phyloP scores from a whole-genome alignment of 805 yeast genomes.

The Ogataea neopini region DNA sequence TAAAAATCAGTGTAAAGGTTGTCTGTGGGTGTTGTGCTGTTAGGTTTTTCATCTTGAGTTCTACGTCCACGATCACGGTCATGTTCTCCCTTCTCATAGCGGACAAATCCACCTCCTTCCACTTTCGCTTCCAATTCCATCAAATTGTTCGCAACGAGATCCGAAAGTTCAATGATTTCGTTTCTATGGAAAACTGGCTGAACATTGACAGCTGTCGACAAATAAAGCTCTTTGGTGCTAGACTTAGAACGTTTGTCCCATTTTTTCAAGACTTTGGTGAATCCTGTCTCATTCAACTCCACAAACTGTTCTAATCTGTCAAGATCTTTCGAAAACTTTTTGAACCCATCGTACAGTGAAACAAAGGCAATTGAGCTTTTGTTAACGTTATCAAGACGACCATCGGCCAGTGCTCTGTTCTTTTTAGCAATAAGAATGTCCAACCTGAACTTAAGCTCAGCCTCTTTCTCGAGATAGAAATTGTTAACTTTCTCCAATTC shows the following conservation, averaged over 20 bases:
- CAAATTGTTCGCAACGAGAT: constrained; percentile 62
- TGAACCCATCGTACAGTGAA: constrained; percentile 84
- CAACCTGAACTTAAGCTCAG: constrained; percentile 76
- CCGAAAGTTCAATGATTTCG: constrained; percentile 82
- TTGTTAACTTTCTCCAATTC: constrained; percentile 93
- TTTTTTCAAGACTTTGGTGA: constrained; percentile 91
- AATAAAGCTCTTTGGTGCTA: constrained; percentile 87
- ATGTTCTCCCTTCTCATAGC: constrained; percentile 26
- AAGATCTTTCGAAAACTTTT: constrained; percentile 84
- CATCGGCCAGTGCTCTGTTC: constrained; percentile 39
- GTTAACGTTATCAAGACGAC: constrained; percentile 46
- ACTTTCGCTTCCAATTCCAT: constrained; percentile 74
- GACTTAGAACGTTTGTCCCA: constrained; percentile 98
- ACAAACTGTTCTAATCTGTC: constrained; percentile 90
- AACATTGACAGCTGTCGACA: constrained; percentile 90
- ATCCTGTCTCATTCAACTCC: constrained; percentile 93
- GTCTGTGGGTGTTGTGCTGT: constrained; percentile 42
- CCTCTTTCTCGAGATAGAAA: constrained; percentile 90
- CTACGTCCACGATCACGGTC: constrained; percentile 3
- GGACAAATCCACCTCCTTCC: constrained; percentile 39
- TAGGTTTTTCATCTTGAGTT: neutral
- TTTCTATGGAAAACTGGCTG: constrained; percentile 95
- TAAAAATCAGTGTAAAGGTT: constrained; percentile 70
- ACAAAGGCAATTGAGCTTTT: constrained; percentile 76
- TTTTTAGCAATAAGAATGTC: constrained; percentile 77